Evolutionary conservation across 495 filamentous ascomycete species (phyloP).

Genomic region (Trypethelium eluteriae): DNA sequence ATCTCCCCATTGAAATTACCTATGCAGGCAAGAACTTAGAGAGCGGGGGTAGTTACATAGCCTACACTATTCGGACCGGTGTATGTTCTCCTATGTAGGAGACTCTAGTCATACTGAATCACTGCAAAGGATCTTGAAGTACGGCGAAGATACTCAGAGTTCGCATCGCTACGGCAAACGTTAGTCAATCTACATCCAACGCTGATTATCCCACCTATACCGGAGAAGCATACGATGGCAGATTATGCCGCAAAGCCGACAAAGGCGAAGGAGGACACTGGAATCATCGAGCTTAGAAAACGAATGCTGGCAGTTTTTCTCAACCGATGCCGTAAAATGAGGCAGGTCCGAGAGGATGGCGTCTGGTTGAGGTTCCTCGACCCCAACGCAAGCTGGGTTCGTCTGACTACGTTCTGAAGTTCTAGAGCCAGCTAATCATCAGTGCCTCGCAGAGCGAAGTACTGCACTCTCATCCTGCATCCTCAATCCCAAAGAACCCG

Average conservation of each 20-base stretch:
- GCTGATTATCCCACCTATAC: conserved; percentile 89
- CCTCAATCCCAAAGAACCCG: conserved; percentile 85
- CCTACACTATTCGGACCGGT: conserved; percentile 92
- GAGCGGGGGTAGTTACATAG: conserved; percentile 81
- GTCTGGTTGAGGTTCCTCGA: conserved; percentile 97
- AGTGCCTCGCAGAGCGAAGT: conserved; percentile 67
- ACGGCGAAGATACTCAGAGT: conserved; percentile 90
- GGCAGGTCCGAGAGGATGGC: conserved; percentile 84
- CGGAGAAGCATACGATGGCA: conserved; percentile 96
- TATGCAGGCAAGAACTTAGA: conserved; percentile 94
- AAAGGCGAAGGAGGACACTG: conserved; percentile 91
- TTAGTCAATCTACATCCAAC: conserved; percentile 88
- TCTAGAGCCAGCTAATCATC: background rate
- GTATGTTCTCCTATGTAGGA: conserved; percentile 45
- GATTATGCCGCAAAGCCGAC: conserved; percentile 97
- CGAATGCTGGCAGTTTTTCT: conserved; percentile 93
- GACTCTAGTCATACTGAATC: conserved; percentile 20
- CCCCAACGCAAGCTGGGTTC: conserved; percentile 96
- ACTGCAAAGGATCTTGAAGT: conserved; percentile 77
- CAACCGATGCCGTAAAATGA: conserved; percentile 87
- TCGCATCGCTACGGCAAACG: conserved; percentile 82
- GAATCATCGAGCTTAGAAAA: conserved; percentile 91
- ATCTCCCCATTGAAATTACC: conserved; percentile 78
- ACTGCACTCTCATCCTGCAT: conserved; percentile 76
- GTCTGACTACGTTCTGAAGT: conserved; percentile 21